These are phyloP conservation scores for Aspergillus eucalypticola DNA, from an alignment of 2,329 filamentous ascomycete genomes.

Conservation along the genomic window DNA sequence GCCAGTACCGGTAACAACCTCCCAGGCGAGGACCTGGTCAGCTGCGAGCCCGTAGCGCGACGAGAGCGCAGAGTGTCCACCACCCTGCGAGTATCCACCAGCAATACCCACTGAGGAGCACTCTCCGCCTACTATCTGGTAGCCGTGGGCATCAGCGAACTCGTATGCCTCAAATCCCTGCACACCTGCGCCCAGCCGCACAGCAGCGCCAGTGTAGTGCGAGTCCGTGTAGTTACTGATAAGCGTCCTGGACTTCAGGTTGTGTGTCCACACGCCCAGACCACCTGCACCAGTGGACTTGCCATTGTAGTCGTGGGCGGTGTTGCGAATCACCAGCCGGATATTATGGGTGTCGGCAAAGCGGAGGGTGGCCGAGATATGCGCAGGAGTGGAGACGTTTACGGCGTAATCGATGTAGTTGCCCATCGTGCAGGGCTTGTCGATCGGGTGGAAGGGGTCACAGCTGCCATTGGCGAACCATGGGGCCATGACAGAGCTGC, in stretches of 20 bases:
- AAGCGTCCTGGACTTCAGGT: conserved; percentile 26
- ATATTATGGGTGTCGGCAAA: conserved; percentile 31
- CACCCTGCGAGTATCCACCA: conserved; percentile 31
- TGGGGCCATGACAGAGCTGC: conserved; percentile 17
- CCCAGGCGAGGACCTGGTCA: conserved; percentile 29
- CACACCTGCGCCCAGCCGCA: conserved; percentile 33
- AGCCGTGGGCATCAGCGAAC: conserved; percentile 27
- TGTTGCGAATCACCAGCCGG: conserved; percentile 50
- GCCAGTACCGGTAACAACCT: conserved; percentile 5
- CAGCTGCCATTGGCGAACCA: conserved; percentile 16
- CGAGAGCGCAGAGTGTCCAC: conserved; percentile 31
- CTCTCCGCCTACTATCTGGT: conserved; percentile 25
- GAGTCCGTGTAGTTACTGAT: not conserved
- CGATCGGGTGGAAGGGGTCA: conserved; percentile 22
- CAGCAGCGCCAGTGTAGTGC: conserved; percentile 13
- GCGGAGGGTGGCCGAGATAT: conserved; percentile 32
- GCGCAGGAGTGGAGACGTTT: conserved; percentile 30
- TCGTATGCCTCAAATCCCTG: conserved; percentile 28
- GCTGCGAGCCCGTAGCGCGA: conserved; percentile 24
- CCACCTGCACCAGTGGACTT: conserved; percentile 62
- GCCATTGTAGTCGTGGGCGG: conserved; percentile 50
- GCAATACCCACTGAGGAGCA: conserved; percentile 19
- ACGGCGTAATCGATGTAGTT: conserved; percentile 39
- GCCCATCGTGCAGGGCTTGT: conserved; percentile 31
- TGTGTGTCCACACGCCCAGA: conserved; percentile 35